Evolutionary conservation across 1,284 basidiomycete species (phyloP).

Genomic region (Dichomitus squalens): DNA sequence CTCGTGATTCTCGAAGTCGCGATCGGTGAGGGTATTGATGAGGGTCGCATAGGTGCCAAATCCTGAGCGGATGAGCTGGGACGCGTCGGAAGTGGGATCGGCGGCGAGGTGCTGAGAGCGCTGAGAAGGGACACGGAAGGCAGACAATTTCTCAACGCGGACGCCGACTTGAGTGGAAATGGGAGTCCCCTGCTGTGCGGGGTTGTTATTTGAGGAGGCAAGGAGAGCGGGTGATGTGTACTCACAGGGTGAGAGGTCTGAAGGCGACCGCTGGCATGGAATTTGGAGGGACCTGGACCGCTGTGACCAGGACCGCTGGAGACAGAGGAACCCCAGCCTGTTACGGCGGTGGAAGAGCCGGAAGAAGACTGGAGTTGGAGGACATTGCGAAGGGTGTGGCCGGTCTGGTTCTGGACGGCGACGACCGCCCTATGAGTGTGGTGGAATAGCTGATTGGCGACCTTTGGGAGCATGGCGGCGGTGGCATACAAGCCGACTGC

Average conservation of each 20-base stretch:
- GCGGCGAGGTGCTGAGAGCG: conserved; percentile 6
- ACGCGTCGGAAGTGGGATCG: conserved; percentile 13
- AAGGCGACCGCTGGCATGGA: conserved; percentile 67
- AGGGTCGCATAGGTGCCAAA: conserved; percentile 69
- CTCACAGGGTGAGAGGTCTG: conserved; percentile 60
- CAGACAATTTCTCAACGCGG: conserved; percentile 22
- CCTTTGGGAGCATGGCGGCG: conserved; percentile 72
- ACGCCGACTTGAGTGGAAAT: conserved; percentile 18
- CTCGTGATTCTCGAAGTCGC: conserved; percentile 70
- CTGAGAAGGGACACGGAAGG: conserved; percentile 19
- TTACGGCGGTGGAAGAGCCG: conserved; percentile 38
- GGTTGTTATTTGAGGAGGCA: not conserved
- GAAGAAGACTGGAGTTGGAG: conserved; percentile 60
- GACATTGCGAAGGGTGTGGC: conserved; percentile 70
- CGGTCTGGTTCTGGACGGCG: conserved; percentile 69
- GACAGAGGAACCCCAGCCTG: conserved; percentile 46
- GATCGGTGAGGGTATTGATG: conserved; percentile 68
- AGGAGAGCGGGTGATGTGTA: conserved; percentile 18
- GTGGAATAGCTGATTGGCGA: conserved; percentile 73
- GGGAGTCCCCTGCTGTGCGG: conserved; percentile 3
- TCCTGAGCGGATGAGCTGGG: conserved; percentile 22
- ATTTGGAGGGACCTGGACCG: conserved; percentile 61
- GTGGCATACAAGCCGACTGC: conserved; percentile 17
- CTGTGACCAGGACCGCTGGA: conserved; percentile 55
- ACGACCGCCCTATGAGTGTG: conserved; percentile 75